A percentile compares a stretch with the other conserved stretches of the same genome.
These are phyloP conservation scores for Diaporthe australafricana DNA, from an alignment of 2,329 filamentous ascomycete species.

Conservation along the genomic window DNA sequence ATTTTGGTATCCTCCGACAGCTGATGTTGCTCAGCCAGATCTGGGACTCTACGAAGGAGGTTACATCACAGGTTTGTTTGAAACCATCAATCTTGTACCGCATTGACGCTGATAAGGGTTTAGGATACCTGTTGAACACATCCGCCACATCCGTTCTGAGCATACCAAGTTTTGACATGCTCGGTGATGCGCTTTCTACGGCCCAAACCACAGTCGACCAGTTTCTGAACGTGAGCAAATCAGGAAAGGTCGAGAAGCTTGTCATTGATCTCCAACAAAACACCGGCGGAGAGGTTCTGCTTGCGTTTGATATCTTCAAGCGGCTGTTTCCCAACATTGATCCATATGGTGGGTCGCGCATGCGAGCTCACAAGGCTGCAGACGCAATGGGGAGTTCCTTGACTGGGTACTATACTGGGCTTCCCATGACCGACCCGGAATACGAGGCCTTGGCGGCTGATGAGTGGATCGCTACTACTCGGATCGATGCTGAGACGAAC, in stretches of 20 bases:
- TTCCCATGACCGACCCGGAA: neutral
- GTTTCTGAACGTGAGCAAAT: constrained; percentile 2
- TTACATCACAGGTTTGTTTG: neutral
- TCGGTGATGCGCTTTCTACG: constrained; percentile 36
- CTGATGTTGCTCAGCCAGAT: constrained; percentile 11
- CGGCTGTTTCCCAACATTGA: constrained; percentile 7
- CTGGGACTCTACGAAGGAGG: neutral
- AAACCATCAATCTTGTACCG: neutral
- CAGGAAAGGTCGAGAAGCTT: neutral
- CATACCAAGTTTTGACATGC: constrained; percentile 51
- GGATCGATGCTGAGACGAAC: neutral
- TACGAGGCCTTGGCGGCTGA: neutral
- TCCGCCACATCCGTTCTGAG: constrained; percentile 49
- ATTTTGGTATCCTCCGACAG: neutral
- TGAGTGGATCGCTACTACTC: constrained; percentile 9
- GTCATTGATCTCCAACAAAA: constrained; percentile 22
- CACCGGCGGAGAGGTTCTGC: constrained; percentile 3
- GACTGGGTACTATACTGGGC: neutral
- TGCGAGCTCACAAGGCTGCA: constrained; percentile 1
- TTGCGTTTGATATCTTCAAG: constrained; percentile 1
- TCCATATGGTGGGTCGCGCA: neutral
- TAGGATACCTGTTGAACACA: constrained; percentile 38
- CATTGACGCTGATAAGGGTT: constrained; percentile 32
- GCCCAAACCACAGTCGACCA: neutral
- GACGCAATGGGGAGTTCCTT: constrained; percentile 7